Base-by-base conservation (phyloP, 2,329 filamentous ascomycete genomes). In the Diaporthe capsici region DNA sequence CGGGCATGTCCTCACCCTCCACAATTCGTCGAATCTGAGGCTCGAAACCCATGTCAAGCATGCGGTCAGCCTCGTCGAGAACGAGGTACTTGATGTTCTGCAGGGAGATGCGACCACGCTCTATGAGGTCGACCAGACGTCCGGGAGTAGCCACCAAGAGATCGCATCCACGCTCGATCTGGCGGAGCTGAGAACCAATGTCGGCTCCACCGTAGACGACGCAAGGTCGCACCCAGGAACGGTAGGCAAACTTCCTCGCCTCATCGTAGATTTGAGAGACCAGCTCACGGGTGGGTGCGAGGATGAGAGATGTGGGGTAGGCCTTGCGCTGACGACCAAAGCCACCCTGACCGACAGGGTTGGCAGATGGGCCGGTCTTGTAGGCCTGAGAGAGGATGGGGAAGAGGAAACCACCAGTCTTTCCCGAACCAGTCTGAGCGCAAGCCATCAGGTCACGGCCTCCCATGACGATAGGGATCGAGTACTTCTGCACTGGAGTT, bases 11-110 rank as follows among this genome's bases (percentile, higher is more conserved):
- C 88, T 98, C 97, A 77, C 95, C 95, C 87, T 98, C 96, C 61
- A 99, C 97, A 82, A 99, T 98, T 82, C 96, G 94, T 83, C 97
- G 96, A 84, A 99, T 99, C 88, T 99, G 97, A 82, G 97, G 97
- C 90, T 99, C 97, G 90, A 99, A 99, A 97, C 97, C 97, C 97
- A 99, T 99, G 91, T 99, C 97, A 90, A 99, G 91, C 97, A 99
- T 99, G 85, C 97, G 97, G 89, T 99, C 97, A 86, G 97, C 97
- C 92, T 99, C 97, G 82, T 99, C 97, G 73, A 99, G 94, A 81
- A 99, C 95, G 78, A 99, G 92, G 85, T 99, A 99, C 90, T 98
- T 98, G 91, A 99, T 99, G 91, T 98, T 98, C 86, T 93, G 92
- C 74, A 99, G 93, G 60, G 97, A 98, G 85, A 99, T 98, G 84